Conservation (phyloP, 1,284 basidiomycete genomes). For the Ceratobasidium sp. region DNA sequence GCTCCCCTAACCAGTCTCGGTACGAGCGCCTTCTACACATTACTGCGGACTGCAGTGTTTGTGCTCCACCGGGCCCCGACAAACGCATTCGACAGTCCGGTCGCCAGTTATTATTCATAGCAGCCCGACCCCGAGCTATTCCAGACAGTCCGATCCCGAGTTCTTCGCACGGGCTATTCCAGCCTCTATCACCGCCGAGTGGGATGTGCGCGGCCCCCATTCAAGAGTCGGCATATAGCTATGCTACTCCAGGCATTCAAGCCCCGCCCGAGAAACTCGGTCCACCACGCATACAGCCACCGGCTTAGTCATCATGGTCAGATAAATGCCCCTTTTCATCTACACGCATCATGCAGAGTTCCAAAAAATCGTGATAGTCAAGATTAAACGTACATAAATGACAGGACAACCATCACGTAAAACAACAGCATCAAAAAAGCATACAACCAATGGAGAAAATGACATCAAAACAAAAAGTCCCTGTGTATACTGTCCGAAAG, state of each 20-base stretch:
- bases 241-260: neutral
- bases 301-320: neutral
- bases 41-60: no score
- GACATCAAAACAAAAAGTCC: neutral
- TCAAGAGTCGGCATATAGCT: neutral
- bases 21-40: no score
- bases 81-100: no score
- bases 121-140: no score
- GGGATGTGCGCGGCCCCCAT: no score
- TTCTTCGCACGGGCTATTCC: no score
- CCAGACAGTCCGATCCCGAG: no score
- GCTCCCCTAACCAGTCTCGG: no score
- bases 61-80: no score
- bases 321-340: neutral
- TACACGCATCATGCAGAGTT: neutral
- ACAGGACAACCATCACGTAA: neutral
- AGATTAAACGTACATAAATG: neutral
- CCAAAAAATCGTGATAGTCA: neutral
- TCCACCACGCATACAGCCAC: neutral
- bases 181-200: no score
- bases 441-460: neutral
- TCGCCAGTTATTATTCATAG: no score
- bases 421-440: neutral
- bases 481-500: neutral
- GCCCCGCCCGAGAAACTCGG: neutral